Conservation (phyloP, 106 monocot genomes). For the Iris macrosiphon region DNA sequence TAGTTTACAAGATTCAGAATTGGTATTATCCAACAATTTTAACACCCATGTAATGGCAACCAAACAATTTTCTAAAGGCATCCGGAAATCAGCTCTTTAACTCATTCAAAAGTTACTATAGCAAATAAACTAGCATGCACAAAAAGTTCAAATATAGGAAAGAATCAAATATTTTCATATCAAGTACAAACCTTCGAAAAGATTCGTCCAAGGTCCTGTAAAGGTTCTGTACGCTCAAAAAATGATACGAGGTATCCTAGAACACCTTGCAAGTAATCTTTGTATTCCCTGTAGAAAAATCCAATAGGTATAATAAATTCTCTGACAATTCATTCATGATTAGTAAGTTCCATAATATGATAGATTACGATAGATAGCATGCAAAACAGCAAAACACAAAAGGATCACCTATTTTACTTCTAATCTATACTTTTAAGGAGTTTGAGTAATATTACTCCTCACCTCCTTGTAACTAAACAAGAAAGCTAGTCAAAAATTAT, state of each 20-base stretch:
- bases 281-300: conserved; percentile 62
- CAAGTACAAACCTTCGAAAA: conserved; percentile 54
- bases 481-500: no score
- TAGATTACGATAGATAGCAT: not conserved
- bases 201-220: conserved; percentile 69
- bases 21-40: no score
- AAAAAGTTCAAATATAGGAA: conserved; percentile 1
- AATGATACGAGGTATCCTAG: conserved; percentile 83
- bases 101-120: no score
- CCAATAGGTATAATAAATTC: not conserved
- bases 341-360: not conserved
- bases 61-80: no score
- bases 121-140: no score
- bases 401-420: no score
- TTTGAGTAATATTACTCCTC: no score
- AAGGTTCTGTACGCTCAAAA: conserved; percentile 76
- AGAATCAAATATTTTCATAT: conserved; percentile 1
- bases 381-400: not conserved
- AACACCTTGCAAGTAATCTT: conserved; percentile 74
- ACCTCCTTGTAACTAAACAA: no score
- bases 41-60: no score
- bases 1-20: no score
- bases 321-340: not conserved
- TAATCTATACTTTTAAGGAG: no score
- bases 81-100: no score